These are phyloP conservation scores for Mortierella sp. DNA, from an alignment of 371 early-diverging fungal genomes.

Conservation along the genomic window DNA sequence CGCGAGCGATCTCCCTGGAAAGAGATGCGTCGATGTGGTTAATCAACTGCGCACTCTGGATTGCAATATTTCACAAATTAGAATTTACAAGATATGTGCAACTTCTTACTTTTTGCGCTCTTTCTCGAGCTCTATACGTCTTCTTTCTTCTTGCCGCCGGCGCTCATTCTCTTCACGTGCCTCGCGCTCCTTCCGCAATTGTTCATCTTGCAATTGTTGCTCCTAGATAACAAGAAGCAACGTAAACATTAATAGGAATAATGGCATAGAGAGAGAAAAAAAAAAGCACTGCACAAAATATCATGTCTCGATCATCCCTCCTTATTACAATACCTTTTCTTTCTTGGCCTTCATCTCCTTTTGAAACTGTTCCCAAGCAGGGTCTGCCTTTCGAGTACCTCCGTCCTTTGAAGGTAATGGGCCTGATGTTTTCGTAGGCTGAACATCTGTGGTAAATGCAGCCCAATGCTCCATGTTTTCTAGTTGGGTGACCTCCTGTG, in stretches of 20 bases:
- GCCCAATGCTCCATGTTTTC: slow-evolving; percentile 53
- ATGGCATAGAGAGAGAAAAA: background rate
- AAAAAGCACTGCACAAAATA: background rate
- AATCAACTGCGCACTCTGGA: background rate
- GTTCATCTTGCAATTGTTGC: slow-evolving; percentile 33
- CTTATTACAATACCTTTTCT: slow-evolving; percentile 27
- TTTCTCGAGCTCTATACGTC: slow-evolving; percentile 33
- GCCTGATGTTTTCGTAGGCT: slow-evolving; percentile 16
- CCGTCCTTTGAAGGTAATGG: slow-evolving; percentile 16
- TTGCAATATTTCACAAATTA: background rate
- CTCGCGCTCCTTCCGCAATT: slow-evolving; percentile 30
- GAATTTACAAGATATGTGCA: background rate
- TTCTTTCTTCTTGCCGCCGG: slow-evolving; percentile 27
- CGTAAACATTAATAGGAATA: background rate
- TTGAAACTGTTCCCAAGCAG: slow-evolving; percentile 40
- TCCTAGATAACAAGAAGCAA: slow-evolving; percentile 13
- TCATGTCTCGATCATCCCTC: background rate
- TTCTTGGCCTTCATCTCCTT: slow-evolving; percentile 40
- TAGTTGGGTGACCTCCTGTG: slow-evolving; percentile 30
- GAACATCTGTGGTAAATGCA: slow-evolving; percentile 30
- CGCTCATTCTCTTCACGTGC: slow-evolving; percentile 47
- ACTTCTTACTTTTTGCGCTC: slow-evolving; percentile 22
- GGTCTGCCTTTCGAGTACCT: slow-evolving; percentile 21
- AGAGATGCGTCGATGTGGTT: background rate
- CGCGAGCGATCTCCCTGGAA: slow-evolving; percentile 43